Percentiles rank a stretch among this genome's conserved stretches.
Conservation (phyloP, 148 eudicot genomes). For the Chenopodium album region DNA sequence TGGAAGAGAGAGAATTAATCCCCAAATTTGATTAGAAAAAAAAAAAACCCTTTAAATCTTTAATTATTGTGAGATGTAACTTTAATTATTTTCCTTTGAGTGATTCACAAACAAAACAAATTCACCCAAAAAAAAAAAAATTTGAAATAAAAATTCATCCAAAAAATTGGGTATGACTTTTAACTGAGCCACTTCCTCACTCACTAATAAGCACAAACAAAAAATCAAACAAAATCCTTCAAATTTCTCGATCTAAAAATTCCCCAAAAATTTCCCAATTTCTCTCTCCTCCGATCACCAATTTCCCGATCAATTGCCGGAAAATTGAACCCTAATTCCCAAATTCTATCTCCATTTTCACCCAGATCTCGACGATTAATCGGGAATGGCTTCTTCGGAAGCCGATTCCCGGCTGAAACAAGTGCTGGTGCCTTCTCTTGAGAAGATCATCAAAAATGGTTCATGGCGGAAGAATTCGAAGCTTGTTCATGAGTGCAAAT, state of each 20-base stretch:
- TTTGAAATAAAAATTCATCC: not conserved
- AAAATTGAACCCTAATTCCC: not conserved
- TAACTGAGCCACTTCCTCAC: conserved; percentile 8
- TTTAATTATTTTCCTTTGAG: not conserved
- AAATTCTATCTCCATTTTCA: conserved; percentile 3
- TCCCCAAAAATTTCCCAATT: not conserved
- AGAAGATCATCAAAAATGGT: conserved; percentile 75
- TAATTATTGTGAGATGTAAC: too few relatives aligned
- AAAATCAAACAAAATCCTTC: not conserved
- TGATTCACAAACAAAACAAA: conserved; percentile 10
- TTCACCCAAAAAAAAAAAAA: not conserved
- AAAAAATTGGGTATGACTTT: not conserved
- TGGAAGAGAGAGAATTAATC: not conserved
- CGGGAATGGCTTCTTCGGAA: conserved; percentile 94
- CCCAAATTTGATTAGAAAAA: not conserved
- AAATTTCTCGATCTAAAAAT: not conserved
- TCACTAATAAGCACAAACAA: not conserved
- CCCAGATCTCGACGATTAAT: not conserved
- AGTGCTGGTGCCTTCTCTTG: conserved; percentile 59
- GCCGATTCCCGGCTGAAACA: conserved; percentile 82
- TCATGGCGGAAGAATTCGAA: conserved; percentile 93
- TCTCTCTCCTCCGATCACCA: conserved; percentile 4
- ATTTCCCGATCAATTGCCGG: conserved; percentile 12
- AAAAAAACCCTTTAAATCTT: not conserved
- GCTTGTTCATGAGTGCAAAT: conserved; percentile 67